Conservation (phyloP, 1,284 basidiomycete species). For the Inonotus hispidus region DNA sequence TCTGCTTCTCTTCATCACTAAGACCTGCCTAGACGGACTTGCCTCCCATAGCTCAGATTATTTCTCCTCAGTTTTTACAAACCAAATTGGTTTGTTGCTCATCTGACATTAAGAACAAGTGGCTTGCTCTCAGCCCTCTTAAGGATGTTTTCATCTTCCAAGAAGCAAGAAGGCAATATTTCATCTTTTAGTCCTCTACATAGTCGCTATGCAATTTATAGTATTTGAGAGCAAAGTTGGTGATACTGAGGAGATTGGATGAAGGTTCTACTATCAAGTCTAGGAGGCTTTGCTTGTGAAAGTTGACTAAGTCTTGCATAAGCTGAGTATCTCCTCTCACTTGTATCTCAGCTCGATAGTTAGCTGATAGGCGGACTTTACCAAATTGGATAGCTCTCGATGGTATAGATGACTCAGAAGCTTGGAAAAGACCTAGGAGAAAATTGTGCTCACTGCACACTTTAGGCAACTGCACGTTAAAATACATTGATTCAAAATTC, state of each 20-base stretch:
- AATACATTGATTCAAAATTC: constrained; percentile 19
- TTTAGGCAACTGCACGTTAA: constrained; percentile 2
- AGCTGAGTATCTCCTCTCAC: background rate
- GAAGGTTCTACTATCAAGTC: background rate
- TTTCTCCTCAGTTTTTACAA: background rate
- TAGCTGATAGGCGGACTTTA: background rate
- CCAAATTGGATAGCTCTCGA: background rate
- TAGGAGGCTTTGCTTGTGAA: background rate
- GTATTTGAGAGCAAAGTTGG: constrained; percentile 14
- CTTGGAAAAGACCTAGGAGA: too few relatives aligned
- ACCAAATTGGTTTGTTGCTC: background rate
- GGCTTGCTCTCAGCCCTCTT: background rate
- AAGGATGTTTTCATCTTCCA: constrained; percentile 16
- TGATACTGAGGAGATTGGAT: background rate
- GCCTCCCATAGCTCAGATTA: background rate
- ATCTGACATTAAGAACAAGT: background rate
- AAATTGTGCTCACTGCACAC: background rate
- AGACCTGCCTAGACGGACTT: background rate
- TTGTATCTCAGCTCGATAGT: background rate
- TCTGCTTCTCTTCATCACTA: background rate
- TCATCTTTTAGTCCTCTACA: constrained; percentile 21
- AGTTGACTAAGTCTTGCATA: constrained; percentile 5
- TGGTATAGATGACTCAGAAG: background rate
- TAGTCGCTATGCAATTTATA: constrained; percentile 24
- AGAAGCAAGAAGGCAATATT: constrained; percentile 8